Base-by-base conservation (phyloP, 2,329 filamentous ascomycete species). In the Chaetomium strumarium region DNA sequence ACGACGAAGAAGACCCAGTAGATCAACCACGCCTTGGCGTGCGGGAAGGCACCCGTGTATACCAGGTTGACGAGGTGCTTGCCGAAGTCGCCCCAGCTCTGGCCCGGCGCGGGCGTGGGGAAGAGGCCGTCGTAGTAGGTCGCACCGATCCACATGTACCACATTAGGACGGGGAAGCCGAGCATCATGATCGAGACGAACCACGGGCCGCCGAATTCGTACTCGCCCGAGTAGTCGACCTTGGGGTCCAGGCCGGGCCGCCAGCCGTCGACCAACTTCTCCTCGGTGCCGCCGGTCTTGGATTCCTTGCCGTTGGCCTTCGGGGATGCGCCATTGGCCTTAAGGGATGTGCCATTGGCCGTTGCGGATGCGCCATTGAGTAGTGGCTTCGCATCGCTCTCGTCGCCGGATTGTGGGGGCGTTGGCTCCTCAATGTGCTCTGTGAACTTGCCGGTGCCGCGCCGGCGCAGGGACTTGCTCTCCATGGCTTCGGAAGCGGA, bases 91-190 rank as follows among this genome's bases (percentile, higher is more conserved):
- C 65, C 60, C 67, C 81, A 81, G 61, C 77, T 84, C 75, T 95
- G 79, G 39, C 80, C 86, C 40, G 80, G 67, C 2, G 73, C 72
- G 1, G 83, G 87, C 40, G 74, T 72, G 14, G 93, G 93, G 47
- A 95, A 76, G 58, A 87, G 84, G 62, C 92, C 92, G 66, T 90
- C 76, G 72, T 96, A 99, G 73, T 92, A 96, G 46, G 85, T 91
- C 33, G 92, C 88, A 46, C 93, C 93, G 69, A 95, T 85, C 91
- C 91, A 97, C 91, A 99, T 96, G 74, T 96, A 97, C 80, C 89
- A 96, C 92, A 97, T 97, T 63, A 99, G 79, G 36, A 85, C 57
- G n/a, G 93, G 93, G 71, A 97, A 99, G 42, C 86, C 83, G 57
- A 90, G 78, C 90, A 97, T 97, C 81, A 96, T 90, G 60, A 80